These are phyloP conservation scores for Tolypocladium cylindrosporum DNA, from an alignment of 2,329 filamentous ascomycete species.

Conservation along the genomic window DNA sequence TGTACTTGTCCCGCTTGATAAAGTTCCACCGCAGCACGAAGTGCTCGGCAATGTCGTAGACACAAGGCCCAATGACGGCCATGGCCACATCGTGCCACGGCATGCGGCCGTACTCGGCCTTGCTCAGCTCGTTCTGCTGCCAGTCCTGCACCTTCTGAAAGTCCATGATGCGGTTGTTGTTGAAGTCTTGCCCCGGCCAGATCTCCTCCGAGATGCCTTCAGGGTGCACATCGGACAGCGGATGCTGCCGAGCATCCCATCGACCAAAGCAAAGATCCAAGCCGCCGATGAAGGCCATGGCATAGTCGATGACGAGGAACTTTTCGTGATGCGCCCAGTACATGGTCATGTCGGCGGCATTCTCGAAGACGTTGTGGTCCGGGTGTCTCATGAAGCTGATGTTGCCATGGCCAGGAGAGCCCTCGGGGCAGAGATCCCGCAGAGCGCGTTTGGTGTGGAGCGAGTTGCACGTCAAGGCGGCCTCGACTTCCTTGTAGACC, in stretches of 20 bases:
- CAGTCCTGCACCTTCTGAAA: constrained; percentile 86
- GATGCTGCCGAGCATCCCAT: constrained; percentile 83
- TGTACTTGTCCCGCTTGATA: constrained; percentile 95
- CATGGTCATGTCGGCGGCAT: constrained; percentile 90
- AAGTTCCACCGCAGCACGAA: constrained; percentile 96
- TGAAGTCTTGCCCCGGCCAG: constrained; percentile 95
- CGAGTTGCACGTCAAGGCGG: constrained; percentile 83
- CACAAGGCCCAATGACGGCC: constrained; percentile 79
- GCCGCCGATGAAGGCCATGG: constrained; percentile 84
- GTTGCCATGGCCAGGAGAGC: constrained; percentile 73
- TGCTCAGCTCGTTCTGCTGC: constrained; percentile 87
- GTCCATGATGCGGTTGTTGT: constrained; percentile 94
- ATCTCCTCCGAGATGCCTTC: constrained; percentile 72
- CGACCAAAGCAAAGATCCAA: constrained; percentile 92
- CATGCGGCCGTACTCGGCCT: constrained; percentile 89
- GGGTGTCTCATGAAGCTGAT: constrained; percentile 85
- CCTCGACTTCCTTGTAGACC: constrained; percentile 81
- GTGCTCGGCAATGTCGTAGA: constrained; percentile 92
- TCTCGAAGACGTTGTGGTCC: constrained; percentile 90
- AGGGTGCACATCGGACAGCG: constrained; percentile 79
- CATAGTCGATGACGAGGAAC: constrained; percentile 89
- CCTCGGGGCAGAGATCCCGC: constrained; percentile 68
- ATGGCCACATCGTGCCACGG: constrained; percentile 96
- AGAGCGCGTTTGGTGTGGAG: constrained; percentile 85
- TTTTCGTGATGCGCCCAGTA: constrained; percentile 99